Conservation (phyloP, 805 yeast species). For the Schwanniomyces vanrijiae region DNA sequence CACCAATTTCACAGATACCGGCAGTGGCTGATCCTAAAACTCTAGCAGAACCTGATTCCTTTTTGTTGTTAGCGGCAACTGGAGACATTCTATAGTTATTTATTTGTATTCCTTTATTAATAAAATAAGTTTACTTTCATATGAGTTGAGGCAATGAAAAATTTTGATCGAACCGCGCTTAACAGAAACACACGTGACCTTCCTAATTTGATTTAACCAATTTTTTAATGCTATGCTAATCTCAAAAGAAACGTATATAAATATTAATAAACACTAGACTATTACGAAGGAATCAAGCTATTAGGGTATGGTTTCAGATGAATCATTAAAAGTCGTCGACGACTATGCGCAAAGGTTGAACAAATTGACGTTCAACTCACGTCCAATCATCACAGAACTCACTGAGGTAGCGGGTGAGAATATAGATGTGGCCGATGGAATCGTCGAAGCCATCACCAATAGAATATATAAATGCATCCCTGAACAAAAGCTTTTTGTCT, state of each 20-base stretch:
- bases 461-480: conserved; percentile 80
- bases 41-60: conserved; percentile 86
- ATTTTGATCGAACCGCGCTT: conserved; percentile 6
- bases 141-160: not conserved
- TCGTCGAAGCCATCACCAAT: conserved; percentile 70
- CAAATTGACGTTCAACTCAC: conserved; percentile 82
- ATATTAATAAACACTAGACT: not conserved
- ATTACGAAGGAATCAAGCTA: not conserved
- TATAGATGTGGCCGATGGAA: conserved; percentile 70
- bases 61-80: conserved; percentile 56
- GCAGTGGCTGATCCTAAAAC: conserved; percentile 98
- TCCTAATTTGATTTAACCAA: conserved; percentile 3
- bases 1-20: conserved; percentile 93
- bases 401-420: conserved; percentile 89
- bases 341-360: conserved; percentile 73
- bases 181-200: conserved; percentile 3
- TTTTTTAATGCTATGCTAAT: not conserved
- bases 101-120: not conserved
- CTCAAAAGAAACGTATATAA: not conserved
- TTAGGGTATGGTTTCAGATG: conserved; percentile 6
- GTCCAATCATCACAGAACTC: conserved; percentile 83
- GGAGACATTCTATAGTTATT: conserved; percentile 29
- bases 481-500: conserved; percentile 75
- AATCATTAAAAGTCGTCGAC: conserved; percentile 15
- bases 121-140: not conserved